These are phyloP conservation scores for Metschnikowia kofuensis DNA, from an alignment of 805 yeast species.

Conservation along the genomic window DNA sequence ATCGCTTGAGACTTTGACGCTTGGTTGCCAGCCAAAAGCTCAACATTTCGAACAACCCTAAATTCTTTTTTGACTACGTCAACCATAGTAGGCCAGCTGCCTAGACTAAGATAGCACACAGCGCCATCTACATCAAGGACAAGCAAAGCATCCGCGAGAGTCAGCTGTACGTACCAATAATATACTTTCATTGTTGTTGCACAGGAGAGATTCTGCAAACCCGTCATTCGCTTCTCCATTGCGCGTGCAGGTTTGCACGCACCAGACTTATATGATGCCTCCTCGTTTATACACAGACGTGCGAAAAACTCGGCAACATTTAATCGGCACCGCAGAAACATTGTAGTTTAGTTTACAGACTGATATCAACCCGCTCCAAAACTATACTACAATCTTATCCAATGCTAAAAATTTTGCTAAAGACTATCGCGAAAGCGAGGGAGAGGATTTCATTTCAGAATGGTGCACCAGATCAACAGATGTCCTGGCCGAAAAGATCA, in stretches of 20 bases:
- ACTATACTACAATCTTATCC: no score
- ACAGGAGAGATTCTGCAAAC: background rate
- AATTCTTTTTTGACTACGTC: slow-evolving; percentile 14
- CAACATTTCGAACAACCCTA: background rate
- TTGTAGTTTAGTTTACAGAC: no score
- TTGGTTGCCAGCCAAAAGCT: slow-evolving; percentile 10
- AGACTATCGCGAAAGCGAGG: no score
- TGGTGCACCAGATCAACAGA: background rate
- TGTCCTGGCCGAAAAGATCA: no score
- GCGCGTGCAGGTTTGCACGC: background rate
- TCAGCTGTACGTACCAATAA: slow-evolving; percentile 16
- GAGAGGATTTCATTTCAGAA: no score
- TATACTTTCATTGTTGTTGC: slow-evolving; percentile 1
- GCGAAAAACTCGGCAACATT: no score
- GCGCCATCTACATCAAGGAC: slow-evolving; percentile 13
- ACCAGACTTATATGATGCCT: no score
- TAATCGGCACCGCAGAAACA: no score
- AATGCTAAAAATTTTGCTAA: no score
- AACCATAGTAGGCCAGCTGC: slow-evolving; percentile 14
- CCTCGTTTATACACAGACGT: no score
- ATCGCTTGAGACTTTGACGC: background rate
- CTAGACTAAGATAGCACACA: slow-evolving; percentile 14
- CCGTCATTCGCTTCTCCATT: background rate
- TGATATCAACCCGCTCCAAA: no score
- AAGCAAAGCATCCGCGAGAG: slow-evolving; percentile 11